A percentile compares a stretch with the other conserved stretches of the same genome.
These are phyloP conservation scores for Ambrosiella beaveri DNA, from an alignment of 2,329 filamentous ascomycete genomes.

Conservation along the genomic window DNA sequence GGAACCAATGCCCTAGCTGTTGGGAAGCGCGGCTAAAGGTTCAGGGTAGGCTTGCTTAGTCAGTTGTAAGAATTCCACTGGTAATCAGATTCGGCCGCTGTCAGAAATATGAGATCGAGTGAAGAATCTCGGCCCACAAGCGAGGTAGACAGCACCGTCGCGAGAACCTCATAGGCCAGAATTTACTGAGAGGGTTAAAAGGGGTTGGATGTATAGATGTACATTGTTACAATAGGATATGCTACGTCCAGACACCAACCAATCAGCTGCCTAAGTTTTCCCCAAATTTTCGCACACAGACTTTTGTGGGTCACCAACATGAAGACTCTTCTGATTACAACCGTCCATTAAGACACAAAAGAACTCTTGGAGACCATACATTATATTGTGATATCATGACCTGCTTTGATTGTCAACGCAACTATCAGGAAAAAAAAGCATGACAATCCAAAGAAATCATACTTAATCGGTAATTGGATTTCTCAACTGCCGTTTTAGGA, in stretches of 20 bases:
- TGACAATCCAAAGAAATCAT: not conserved
- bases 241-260: not conserved
- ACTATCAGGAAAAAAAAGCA: not conserved
- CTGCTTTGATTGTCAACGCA: not conserved
- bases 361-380: not conserved
- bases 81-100: too few relatives aligned
- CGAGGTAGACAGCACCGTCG: too few relatives aligned
- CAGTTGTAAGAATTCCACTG: too few relatives aligned
- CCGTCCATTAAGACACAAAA: too few relatives aligned
- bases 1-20: too few relatives aligned
- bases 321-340: not conserved
- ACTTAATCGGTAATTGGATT: not conserved
- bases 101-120: too few relatives aligned
- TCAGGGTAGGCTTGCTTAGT: too few relatives aligned
- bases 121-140: too few relatives aligned
- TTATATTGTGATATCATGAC: not conserved
- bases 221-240: not conserved
- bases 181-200: too few relatives aligned
- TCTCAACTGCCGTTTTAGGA: conserved; percentile 2
- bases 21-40: too few relatives aligned
- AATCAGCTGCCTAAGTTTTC: not conserved
- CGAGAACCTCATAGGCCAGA: too few relatives aligned
- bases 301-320: not conserved
- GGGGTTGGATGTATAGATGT: too few relatives aligned
- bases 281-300: not conserved